A percentile compares a stretch with the other conserved stretches of the same genome.
phyloP scores from a whole-genome alignment of 176 grass and related monocot species.

The Thinopyrum elongatum region DNA sequence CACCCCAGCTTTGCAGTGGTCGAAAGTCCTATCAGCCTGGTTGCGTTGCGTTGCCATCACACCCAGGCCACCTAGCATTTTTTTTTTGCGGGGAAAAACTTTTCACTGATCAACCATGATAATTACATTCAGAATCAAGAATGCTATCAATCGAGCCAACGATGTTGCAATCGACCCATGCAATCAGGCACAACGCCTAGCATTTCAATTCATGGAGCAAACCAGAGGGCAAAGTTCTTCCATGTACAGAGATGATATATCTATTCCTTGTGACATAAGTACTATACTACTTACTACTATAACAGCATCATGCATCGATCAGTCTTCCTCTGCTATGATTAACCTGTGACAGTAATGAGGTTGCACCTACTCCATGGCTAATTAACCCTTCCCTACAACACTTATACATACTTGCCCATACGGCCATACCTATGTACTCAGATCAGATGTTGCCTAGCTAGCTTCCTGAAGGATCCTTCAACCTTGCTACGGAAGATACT shows the following conservation, averaged over 20 bases:
- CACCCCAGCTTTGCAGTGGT: slow-evolving; percentile 31
- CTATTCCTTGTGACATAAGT: too few relatives aligned
- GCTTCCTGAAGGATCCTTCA: neutral
- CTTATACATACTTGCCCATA: neutral
- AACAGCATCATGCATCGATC: neutral
- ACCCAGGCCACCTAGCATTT: too few relatives aligned
- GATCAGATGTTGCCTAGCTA: neutral
- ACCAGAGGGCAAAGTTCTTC: neutral
- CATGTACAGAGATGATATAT: neutral
- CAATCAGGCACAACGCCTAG: too few relatives aligned
- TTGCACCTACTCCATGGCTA: neutral
- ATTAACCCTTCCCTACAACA: neutral
- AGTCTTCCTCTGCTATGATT: neutral
- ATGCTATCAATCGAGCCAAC: too few relatives aligned
- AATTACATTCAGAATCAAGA: too few relatives aligned
- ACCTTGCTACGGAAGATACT: neutral
- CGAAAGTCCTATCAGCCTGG: slow-evolving; percentile 30
- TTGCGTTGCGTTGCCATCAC: neutral
- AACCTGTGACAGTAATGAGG: neutral
- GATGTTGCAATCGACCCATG: too few relatives aligned
- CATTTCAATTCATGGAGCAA: neutral
- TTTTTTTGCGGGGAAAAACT: too few relatives aligned
- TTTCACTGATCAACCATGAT: too few relatives aligned
- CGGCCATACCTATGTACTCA: neutral
- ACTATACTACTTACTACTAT: too few relatives aligned